Evolutionary conservation across 176 grass and related monocot genomes (phyloP).

Genomic region (Pontederia paniculata): DNA sequence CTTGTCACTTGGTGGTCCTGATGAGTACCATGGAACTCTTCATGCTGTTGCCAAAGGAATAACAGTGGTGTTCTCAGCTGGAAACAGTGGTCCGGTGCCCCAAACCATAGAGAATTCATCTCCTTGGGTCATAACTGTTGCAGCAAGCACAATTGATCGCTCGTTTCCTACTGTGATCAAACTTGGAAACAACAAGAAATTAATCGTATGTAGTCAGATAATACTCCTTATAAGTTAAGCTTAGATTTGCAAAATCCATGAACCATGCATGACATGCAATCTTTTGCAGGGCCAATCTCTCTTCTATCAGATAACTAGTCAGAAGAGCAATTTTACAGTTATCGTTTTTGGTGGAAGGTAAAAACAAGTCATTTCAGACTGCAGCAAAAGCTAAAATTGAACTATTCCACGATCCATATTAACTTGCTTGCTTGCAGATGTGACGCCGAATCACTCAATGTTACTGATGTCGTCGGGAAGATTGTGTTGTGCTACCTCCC

Average conservation of each 20-base stretch:
- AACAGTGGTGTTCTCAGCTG: slow-evolving; percentile 21
- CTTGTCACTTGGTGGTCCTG: neutral
- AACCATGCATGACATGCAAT: neutral
- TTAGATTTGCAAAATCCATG: neutral
- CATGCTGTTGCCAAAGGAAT: slow-evolving; percentile 45
- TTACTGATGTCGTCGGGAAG: neutral
- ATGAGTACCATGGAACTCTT: slow-evolving; percentile 15
- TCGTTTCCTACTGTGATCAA: slow-evolving; percentile 29
- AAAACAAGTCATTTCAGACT: neutral
- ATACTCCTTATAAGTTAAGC: neutral
- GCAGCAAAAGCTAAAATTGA: neutral
- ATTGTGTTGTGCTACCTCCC: slow-evolving; percentile 4
- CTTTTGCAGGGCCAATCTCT: slow-evolving; percentile 16
- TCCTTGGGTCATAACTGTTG: slow-evolving; percentile 43
- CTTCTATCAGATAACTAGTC: neutral
- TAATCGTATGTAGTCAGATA: slow-evolving; percentile 23
- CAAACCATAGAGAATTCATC: slow-evolving; percentile 9
- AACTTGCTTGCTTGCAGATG: too few relatives aligned
- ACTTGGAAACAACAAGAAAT: slow-evolving; percentile 31
- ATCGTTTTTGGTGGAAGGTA: slow-evolving; percentile 1
- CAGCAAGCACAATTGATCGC: slow-evolving; percentile 41
- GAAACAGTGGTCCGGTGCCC: slow-evolving; percentile 19
- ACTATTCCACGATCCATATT: neutral
- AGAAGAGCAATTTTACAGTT: neutral
- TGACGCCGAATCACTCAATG: too few relatives aligned